Conservation (phyloP, 2,329 filamentous ascomycete species). For the Bipolaris gigantea region DNA sequence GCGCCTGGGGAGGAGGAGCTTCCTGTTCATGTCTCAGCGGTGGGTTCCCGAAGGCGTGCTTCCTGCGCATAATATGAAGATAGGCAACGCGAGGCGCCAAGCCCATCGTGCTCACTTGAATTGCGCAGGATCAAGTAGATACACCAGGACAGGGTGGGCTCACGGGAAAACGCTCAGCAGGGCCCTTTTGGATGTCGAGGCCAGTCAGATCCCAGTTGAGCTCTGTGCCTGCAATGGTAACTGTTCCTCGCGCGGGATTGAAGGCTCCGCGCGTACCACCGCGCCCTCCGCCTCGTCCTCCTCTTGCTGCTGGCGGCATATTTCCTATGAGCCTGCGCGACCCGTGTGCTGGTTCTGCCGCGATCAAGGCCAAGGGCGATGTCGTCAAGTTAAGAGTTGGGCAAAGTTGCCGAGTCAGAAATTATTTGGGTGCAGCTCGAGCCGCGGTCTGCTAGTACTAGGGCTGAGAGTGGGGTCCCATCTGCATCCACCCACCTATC, state of each 20-base stretch:
- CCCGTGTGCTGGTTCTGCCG: neutral
- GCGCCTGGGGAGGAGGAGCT: constrained; percentile 41
- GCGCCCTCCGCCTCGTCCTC: constrained; percentile 38
- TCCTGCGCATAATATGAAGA: constrained; percentile 9
- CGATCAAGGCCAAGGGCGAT: neutral
- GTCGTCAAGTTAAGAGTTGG: constrained; percentile 2
- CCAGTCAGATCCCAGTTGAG: constrained; percentile 47
- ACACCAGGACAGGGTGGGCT: constrained; percentile 12
- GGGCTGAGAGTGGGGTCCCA: constrained; percentile 27
- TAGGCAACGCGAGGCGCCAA: constrained; percentile 7
- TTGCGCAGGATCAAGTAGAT: constrained; percentile 1
- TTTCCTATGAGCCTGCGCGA: neutral
- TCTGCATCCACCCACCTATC: constrained; percentile 13
- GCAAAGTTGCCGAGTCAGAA: constrained; percentile 20
- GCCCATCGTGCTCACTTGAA: neutral
- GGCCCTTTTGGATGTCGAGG: constrained; percentile 45
- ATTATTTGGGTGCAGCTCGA: constrained; percentile 22
- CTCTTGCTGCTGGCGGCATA: constrained; percentile 35
- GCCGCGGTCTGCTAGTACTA: constrained; percentile 13
- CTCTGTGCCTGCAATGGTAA: constrained; percentile 49
- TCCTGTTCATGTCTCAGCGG: constrained; percentile 32
- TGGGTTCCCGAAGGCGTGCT: constrained; percentile 7
- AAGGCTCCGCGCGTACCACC: constrained; percentile 36
- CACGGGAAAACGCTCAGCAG: constrained; percentile 48
- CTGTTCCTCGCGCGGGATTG: constrained; percentile 35